Conservation (phyloP, 257 asterid genomes). For the Fraxinus americana region DNA sequence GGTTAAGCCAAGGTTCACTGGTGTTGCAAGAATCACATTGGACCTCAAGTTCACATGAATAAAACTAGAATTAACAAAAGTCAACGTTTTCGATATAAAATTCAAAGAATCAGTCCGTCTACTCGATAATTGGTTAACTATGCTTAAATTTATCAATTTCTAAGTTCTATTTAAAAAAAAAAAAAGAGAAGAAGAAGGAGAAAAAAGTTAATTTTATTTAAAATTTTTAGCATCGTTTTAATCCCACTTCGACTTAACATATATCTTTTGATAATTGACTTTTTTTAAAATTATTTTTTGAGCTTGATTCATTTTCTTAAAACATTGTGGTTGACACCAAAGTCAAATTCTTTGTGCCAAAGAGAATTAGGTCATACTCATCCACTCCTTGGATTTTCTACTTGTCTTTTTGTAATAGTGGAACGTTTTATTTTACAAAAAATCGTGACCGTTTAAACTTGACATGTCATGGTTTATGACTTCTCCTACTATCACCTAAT, state of each 20-base stretch:
- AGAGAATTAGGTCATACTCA: conserved; percentile 20
- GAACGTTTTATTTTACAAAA: conserved; percentile 28
- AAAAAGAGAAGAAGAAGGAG: too few relatives aligned
- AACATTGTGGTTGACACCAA: too few relatives aligned
- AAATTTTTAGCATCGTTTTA: too few relatives aligned
- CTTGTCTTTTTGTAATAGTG: conserved; percentile 30
- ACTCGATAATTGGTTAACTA: too few relatives aligned
- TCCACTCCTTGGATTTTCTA: conserved; percentile 25
- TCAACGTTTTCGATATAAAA: background rate
- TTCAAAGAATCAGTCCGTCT: background rate
- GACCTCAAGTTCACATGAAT: background rate
- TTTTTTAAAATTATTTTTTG: too few relatives aligned
- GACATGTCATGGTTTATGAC: conserved; percentile 37
- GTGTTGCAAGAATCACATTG: background rate
- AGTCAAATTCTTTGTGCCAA: background rate
- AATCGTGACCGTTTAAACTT: conserved; percentile 28
- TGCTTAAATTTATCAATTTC: too few relatives aligned
- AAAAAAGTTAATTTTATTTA: too few relatives aligned
- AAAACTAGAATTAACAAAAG: background rate
- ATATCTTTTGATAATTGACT: too few relatives aligned
- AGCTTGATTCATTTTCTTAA: too few relatives aligned
- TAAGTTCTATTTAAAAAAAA: too few relatives aligned
- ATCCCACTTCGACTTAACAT: too few relatives aligned
- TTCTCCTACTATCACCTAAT: conserved; percentile 24
- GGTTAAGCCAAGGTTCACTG: background rate